Base-by-base conservation (phyloP, 306 rosid species). In the Prunus campanulata region DNA sequence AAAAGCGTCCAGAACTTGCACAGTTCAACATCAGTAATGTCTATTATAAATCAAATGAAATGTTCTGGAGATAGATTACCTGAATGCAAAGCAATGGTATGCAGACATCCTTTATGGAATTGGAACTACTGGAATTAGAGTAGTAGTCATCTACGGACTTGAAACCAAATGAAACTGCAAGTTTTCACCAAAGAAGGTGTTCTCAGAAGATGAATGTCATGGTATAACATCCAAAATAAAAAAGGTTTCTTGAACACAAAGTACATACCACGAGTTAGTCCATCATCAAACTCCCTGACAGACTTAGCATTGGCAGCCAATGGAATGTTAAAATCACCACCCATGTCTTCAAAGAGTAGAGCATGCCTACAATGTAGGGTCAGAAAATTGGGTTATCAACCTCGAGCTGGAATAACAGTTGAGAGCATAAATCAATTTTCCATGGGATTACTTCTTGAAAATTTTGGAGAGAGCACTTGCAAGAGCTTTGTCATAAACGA, bases 131-230 rank as follows among this genome's bases (percentile, higher is more conserved):
- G 39, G 99, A 89, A 67, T 84, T 83, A 29, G 76, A 87, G 84
- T 92, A 92, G 86, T 95, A 92, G 22, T 95, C 99, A 78, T 95
- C 97, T 68, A 86, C 97, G 30, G 97, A 87, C 86, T 92, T 95
- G 89, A 95, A 90, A 74, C 99, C 97, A 85, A 95, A 92, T 80
- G 99, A 95, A 83, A 92, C 97, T 95, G 96, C 84, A 83, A 68
- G 74, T 59, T 67, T 24, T 71, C 69, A 62, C 51, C 44, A 77
- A 42, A 73, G 20, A 42, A 73, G 20, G 76, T 70, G 67, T 61
- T 60, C n/a, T 67, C 75, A 73, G 71, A 74, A 50, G 32, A 72
- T 52, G 69, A 81, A 72, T 75, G 30, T 18, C 66, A 72, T 66
- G 63, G 65, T 46, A 14, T 68, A 76, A 62, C 44, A 12, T 22